Conservation (phyloP, 1,139 yeast genomes). For the Eremothecium gossypii region DNA sequence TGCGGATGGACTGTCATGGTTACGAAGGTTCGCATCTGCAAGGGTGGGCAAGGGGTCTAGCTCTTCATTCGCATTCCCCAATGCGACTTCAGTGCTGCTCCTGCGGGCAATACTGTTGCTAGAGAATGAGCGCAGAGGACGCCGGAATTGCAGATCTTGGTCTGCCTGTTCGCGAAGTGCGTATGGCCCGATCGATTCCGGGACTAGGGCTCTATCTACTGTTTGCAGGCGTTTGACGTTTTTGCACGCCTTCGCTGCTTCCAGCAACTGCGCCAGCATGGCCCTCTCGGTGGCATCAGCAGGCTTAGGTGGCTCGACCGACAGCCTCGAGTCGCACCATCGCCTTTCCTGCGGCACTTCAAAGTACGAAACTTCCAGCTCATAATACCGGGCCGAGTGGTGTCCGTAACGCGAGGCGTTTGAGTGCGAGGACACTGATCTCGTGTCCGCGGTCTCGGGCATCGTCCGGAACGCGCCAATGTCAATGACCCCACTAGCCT, state of each 20-base stretch:
- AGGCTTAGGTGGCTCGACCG: constrained; percentile 7
- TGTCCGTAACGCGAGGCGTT: constrained; percentile 48
- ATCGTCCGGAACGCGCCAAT: constrained; percentile 85
- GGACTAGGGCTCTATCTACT: not conserved
- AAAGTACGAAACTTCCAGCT: constrained; percentile 58
- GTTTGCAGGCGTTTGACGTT: constrained; percentile 8
- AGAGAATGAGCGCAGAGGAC: no score
- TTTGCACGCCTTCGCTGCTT: constrained; percentile 19
- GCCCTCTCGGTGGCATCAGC: constrained; percentile 9
- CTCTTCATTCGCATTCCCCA: no score
- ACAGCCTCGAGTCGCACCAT: constrained; percentile 9
- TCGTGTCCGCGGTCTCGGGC: not conserved
- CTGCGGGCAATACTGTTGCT: no score
- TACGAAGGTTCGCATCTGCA: constrained; percentile 1
- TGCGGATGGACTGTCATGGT: constrained; percentile 13
- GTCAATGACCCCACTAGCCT: constrained; percentile 58
- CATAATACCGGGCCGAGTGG: constrained; percentile 63
- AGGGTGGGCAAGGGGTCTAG: no score
- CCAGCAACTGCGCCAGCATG: constrained; percentile 14
- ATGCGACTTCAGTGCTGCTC: no score
- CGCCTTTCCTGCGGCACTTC: constrained; percentile 42
- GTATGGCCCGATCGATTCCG: no score
- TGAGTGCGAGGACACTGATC: not conserved
- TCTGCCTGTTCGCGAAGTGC: no score
- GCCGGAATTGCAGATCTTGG: no score